phyloP scores from a whole-genome alignment of 2,329 filamentous ascomycete species.

The Fusarium virguliforme region DNA sequence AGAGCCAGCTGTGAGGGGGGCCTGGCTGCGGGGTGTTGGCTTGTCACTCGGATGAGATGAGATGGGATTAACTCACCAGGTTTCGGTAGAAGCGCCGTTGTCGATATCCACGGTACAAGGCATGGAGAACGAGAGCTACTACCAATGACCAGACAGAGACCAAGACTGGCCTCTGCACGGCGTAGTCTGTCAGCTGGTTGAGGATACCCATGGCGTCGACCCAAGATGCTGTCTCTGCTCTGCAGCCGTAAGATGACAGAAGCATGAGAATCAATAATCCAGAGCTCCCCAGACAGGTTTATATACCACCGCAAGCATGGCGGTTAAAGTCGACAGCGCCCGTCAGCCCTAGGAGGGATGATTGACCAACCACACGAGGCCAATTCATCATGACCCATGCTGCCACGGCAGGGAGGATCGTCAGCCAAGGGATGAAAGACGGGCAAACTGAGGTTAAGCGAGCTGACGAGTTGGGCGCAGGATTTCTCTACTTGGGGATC shows the following conservation, averaged over 20 bases:
- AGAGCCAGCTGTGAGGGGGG: constrained; percentile 35
- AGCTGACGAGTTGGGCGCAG: not conserved
- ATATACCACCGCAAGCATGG: constrained; percentile 6
- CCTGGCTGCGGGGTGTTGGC: constrained; percentile 10
- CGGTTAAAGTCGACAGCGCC: constrained; percentile 3
- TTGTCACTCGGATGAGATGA: not conserved
- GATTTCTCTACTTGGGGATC: not conserved
- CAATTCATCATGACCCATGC: constrained; percentile 9
- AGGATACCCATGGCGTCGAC: not conserved
- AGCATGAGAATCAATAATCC: not conserved
- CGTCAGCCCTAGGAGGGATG: constrained; percentile 3
- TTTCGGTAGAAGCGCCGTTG: constrained; percentile 30
- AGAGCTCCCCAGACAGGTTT: not conserved
- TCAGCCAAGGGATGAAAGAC: not conserved
- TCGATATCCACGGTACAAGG: constrained; percentile 20
- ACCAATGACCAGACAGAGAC: not conserved
- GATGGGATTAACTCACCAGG: constrained; percentile 5
- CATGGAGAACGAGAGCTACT: not conserved
- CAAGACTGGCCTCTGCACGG: not conserved
- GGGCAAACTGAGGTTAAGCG: not conserved
- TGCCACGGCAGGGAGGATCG: not conserved
- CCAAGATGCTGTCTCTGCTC: not conserved
- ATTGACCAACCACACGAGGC: not conserved
- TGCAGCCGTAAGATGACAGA: not conserved
- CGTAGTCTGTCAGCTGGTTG: not conserved